Evolutionary conservation across 176 grass and related monocot species (phyloP).

Genomic region (Alopecurus myosuroides): DNA sequence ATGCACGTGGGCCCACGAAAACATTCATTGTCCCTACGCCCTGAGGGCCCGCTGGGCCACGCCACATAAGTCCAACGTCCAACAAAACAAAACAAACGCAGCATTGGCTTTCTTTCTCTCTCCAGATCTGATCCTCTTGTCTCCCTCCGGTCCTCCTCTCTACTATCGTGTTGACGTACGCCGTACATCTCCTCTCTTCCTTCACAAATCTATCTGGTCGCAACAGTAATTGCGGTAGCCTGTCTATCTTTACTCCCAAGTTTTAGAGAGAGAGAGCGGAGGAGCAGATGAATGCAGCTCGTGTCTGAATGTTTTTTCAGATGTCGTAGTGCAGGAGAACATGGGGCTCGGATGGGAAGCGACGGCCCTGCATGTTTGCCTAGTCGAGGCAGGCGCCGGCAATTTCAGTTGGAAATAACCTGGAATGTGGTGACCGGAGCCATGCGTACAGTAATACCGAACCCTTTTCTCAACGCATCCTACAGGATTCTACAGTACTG

Average conservation of each 20-base stretch:
- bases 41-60: constrained; percentile 51
- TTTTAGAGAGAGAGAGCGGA: background rate
- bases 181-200: background rate
- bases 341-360: constrained; percentile 9
- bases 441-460: no score
- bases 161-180: background rate
- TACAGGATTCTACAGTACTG: no score
- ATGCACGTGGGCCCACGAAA: constrained; percentile 40
- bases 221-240: background rate
- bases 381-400: background rate
- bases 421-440: background rate
- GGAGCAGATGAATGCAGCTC: background rate
- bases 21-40: background rate
- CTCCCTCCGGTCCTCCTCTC: background rate
- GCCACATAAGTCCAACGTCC: constrained; percentile 44
- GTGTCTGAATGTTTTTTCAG: constrained; percentile 3
- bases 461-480: no score
- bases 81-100: constrained; percentile 1
- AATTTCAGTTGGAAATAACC: background rate
- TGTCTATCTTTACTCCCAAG: background rate
- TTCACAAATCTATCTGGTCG: background rate
- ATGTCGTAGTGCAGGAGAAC: constrained; percentile 20
- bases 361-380: background rate
- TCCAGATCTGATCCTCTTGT: constrained; percentile 8
- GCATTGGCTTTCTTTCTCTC: background rate